Percentiles rank a stretch among this genome's conserved stretches.
These are phyloP conservation scores for Ochromonas danica DNA, from an alignment of 108 stramenopile species.

Conservation along the genomic window DNA sequence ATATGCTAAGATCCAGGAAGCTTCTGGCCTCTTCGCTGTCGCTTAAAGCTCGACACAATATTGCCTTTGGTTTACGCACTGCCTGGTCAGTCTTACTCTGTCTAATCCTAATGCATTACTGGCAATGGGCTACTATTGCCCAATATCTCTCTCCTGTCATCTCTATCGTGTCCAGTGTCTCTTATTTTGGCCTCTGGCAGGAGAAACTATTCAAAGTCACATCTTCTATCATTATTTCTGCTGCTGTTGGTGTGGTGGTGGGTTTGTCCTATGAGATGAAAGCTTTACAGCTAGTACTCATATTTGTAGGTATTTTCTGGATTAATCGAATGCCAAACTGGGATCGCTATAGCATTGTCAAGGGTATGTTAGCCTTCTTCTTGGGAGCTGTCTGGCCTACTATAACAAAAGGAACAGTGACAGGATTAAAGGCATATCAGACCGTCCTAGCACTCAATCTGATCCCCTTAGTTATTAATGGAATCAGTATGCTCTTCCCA, in stretches of 20 bases:
- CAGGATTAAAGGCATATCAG: background rate
- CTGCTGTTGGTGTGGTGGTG: background rate
- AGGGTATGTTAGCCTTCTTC: background rate
- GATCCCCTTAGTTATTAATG: background rate
- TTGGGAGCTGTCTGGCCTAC: background rate
- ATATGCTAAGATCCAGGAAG: no score
- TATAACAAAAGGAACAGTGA: background rate
- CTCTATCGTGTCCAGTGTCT: background rate
- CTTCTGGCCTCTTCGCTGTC: no score
- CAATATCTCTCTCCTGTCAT: background rate
- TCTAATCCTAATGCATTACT: background rate
- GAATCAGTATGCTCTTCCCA: background rate
- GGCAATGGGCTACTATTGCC: background rate
- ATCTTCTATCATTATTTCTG: background rate
- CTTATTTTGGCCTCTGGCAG: background rate
- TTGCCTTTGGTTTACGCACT: background rate
- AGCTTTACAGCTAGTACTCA: background rate
- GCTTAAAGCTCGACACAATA: background rate
- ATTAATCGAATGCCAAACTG: background rate
- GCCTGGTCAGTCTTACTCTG: background rate
- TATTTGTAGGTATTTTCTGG: background rate
- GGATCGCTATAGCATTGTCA: background rate
- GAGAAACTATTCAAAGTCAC: background rate
- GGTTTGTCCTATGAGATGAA: background rate
- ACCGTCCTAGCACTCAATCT: background rate